Conservation (phyloP, 805 yeast species). For the Schizosaccharomyces osmophilus region DNA sequence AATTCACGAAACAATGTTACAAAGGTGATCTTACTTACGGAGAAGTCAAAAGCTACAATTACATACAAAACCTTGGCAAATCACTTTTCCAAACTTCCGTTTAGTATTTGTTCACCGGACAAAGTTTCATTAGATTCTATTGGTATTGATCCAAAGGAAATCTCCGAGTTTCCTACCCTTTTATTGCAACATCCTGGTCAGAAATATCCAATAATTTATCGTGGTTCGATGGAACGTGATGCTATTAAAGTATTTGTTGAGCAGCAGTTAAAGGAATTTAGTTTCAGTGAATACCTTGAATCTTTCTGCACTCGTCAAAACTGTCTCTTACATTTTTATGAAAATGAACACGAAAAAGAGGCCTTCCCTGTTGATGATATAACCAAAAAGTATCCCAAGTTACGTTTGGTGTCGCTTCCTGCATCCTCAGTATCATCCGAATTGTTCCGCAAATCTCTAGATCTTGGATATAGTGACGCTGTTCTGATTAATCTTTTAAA, state of each 20-base stretch:
- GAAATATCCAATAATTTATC: too few relatives aligned
- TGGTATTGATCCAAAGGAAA: not conserved
- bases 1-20: slow-evolving; percentile 13
- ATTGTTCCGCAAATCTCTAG: not conserved
- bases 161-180: too few relatives aligned
- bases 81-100: not conserved
- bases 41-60: not conserved
- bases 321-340: too few relatives aligned
- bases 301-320: too few relatives aligned
- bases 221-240: too few relatives aligned
- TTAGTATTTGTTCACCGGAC: not conserved
- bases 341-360: too few relatives aligned
- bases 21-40: slow-evolving; percentile 29
- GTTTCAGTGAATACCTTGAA: too few relatives aligned
- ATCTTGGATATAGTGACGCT: not conserved
- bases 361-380: not conserved
- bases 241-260: too few relatives aligned
- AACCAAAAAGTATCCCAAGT: not conserved
- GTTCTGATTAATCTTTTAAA: not conserved
- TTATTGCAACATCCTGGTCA: too few relatives aligned
- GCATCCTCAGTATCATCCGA: not conserved
- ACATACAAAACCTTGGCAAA: not conserved
- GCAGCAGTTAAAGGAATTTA: too few relatives aligned
- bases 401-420: not conserved
- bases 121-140: not conserved